phyloP scores from a whole-genome alignment of 108 stramenopile species.

The Bacterosira constricta region DNA sequence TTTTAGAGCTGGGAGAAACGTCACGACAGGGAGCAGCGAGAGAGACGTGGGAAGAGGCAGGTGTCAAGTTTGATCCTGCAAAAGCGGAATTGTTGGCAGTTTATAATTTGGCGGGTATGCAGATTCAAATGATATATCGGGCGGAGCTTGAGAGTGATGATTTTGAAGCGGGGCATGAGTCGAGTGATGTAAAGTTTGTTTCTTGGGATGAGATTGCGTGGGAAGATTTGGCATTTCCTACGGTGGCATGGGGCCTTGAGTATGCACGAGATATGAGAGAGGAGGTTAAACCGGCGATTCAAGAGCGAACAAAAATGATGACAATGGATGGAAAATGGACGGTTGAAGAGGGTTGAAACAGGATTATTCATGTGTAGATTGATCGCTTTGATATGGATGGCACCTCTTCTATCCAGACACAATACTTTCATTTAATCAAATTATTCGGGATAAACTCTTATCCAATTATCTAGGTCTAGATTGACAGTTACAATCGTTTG shows the following conservation, averaged over 20 bases:
- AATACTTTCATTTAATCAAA: no score
- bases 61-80: conserved; percentile 32
- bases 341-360: conserved; percentile 24
- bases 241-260: conserved; percentile 36
- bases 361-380: not conserved
- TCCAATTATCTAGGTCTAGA: no score
- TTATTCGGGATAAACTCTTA: no score
- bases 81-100: conserved; percentile 36
- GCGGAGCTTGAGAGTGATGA: conserved; percentile 36
- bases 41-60: conserved; percentile 51
- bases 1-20: conserved; percentile 46
- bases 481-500: no score
- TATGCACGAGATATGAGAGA: conserved; percentile 33
- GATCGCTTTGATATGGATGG: not conserved
- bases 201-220: conserved; percentile 42
- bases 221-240: conserved; percentile 48
- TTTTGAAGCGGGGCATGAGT: conserved; percentile 42
- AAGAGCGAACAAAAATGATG: conserved; percentile 37
- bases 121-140: conserved; percentile 44
- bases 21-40: conserved; percentile 46
- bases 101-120: conserved; percentile 49
- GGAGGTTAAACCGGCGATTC: conserved; percentile 25
- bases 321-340: conserved; percentile 38
- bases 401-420: no score
- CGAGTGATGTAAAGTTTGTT: conserved; percentile 48